phyloP scores from a whole-genome alignment of 208 protist species.

The Vickermania spadyakhi region DNA sequence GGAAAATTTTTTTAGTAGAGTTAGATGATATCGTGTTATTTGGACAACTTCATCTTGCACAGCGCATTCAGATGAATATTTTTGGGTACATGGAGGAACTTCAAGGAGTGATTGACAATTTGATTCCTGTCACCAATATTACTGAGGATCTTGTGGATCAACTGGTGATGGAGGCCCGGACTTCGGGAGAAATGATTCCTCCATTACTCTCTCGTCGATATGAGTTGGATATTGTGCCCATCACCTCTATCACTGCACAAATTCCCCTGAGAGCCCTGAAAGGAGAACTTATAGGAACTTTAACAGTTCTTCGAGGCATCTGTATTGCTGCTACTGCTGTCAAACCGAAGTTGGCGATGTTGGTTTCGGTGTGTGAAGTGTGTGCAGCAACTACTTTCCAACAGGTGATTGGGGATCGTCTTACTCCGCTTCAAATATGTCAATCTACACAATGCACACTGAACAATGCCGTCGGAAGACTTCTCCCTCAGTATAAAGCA shows the following conservation, averaged over 20 bases:
- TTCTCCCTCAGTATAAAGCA: constrained; percentile 82
- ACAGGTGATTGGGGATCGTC: constrained; percentile 79
- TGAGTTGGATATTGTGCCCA: constrained; percentile 55
- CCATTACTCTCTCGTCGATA: constrained; percentile 57
- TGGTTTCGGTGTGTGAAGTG: constrained; percentile 84
- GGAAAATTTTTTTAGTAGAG: constrained; percentile 33
- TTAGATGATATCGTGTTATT: constrained; percentile 60
- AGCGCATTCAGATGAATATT: constrained; percentile 82
- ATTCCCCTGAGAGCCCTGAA: constrained; percentile 64
- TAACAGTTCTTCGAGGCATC: constrained; percentile 77
- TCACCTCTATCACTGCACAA: constrained; percentile 25
- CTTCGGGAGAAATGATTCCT: constrained; percentile 53
- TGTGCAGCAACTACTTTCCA: constrained; percentile 86
- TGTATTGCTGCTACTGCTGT: constrained; percentile 83
- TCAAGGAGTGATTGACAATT: constrained; percentile 56
- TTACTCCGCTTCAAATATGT: constrained; percentile 75
- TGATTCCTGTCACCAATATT: constrained; percentile 36
- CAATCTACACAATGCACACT: constrained; percentile 83
- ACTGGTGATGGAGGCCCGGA: constrained; percentile 44
- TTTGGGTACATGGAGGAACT: constrained; percentile 77
- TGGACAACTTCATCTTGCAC: constrained; percentile 63
- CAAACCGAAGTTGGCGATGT: constrained; percentile 72
- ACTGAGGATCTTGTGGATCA: constrained; percentile 68
- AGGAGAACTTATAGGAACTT: constrained; percentile 61
- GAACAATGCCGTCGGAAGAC: constrained; percentile 64